Base-by-base conservation (phyloP, 2,329 filamentous ascomycete species). In the Fusarium anguioides region DNA sequence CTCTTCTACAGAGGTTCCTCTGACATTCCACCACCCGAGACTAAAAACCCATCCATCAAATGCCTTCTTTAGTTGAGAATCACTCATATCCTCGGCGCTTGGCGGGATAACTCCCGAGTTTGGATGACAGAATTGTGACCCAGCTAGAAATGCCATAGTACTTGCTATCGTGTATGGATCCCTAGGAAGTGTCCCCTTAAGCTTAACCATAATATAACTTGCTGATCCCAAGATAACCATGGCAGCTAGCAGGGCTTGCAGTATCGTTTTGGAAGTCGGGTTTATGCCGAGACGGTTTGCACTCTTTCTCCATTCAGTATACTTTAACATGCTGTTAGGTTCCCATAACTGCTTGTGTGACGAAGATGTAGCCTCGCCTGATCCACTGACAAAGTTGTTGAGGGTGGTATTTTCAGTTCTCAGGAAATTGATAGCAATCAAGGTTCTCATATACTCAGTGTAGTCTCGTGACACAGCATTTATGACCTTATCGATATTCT, bases 41-140 rank as follows among this genome's bases (percentile, higher is more conserved):
- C 37, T 54, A 26, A 54, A 48, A 8, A 36, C 17, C 50, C 50
- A 37, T 1, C 31, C 50, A n/a, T 53, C 31, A 9, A 53, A 36
- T n/a, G 31, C 24, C 4, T 39, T 1, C 17, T 37, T 37, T 4
- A 39, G 9, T 12, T 54, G 31, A 1, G 2, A 2, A 37, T 48
- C 12, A 15, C 17, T 3, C 42, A 48, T 47, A 2, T 24, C 23
- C 18, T 48, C 50, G 5, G 41, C 50, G 4, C 31, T 31, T 0
- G 1, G 1, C 0, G 42, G 24, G 3, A 48, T 10, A 0, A 48
- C 14, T 0, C 20, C 31, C 0, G 42, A 37, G 8, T 20, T 14
- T 0, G 5, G 39, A 20, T 37, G 31, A 9, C 42, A 54, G 0
- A 48, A 3, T 3, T 37, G 27, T 24, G 50, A 54, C 0, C 50